Percentiles rank a stretch among this genome's conserved stretches.
These are phyloP conservation scores for Boletus reticulatus DNA, from an alignment of 768 basidiomycete species.

Conservation along the genomic window DNA sequence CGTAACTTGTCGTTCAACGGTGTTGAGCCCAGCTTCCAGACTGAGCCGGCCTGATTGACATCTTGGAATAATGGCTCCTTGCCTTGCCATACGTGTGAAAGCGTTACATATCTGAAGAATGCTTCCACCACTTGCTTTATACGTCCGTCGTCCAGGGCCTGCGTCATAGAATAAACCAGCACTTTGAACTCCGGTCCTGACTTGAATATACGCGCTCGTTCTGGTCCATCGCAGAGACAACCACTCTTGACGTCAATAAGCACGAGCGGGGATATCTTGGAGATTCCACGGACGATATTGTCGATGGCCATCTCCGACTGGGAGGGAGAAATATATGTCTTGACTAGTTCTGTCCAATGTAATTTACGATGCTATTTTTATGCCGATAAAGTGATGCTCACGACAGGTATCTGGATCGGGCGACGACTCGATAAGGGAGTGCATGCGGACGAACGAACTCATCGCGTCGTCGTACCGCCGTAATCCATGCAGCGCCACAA, in stretches of 20 bases:
- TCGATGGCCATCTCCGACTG: neutral
- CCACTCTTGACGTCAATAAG: no score
- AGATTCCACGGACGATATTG: neutral
- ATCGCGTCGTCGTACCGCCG: neutral
- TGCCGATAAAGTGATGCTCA: neutral
- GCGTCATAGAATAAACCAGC: neutral
- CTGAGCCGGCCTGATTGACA: neutral
- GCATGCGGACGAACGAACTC: neutral
- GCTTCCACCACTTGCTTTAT: neutral
- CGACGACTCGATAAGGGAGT: neutral
- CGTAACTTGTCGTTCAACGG: no score
- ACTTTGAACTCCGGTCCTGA: neutral
- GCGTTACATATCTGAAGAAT: slow-evolving; percentile 7
- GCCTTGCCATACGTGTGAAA: slow-evolving; percentile 2
- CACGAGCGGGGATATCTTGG: no score
- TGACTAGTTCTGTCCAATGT: neutral
- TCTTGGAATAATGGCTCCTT: neutral
- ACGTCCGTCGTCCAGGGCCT: no score
- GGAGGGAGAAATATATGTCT: neutral
- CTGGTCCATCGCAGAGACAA: no score
- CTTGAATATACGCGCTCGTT: neutral
- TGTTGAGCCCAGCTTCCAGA: neutral
- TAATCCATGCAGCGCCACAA: no score
- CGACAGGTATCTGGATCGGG: neutral
- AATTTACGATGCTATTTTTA: neutral